Evolutionary conservation across 2,329 filamentous ascomycete genomes (phyloP), one percentile per base, ranked within the genome.

Genomic region (Colletotrichum godetiae): DNA sequence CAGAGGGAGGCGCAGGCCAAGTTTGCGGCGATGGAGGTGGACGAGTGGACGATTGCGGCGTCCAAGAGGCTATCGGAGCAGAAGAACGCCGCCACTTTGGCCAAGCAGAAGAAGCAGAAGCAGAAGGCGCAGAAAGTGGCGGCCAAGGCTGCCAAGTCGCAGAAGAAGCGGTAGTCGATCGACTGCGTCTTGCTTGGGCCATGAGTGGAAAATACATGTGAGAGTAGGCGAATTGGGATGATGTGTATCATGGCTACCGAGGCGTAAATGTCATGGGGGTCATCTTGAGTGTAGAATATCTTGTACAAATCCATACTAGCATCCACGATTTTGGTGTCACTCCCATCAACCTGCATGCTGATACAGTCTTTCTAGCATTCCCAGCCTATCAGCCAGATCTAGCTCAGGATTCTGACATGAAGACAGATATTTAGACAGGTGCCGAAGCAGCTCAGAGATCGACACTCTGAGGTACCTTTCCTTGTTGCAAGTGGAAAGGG

Each of bases 1-100:
- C 82, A 85, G 80, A 80, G 80, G 76, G 82, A 82, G 80, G 82
- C 83, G 33, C 80, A 78, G 73, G 76, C 73, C 73, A 81, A 77
- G 78, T 80, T 76, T 6, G 80, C 75, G 11, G 75, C 71, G 29
- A 70, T 68, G 67, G 74, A 78, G 53, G 61, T 76, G 57, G 77
- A 78, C 58, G 77, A 78, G 74, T 78, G 77, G 77, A 76, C 78
- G 12, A 72, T 74, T 31, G 75, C 73, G 35, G 77, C 77, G 42
- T 67, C 73, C 72, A 76, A 73, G 66, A 77, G 76, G 42, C 76
- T 79, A 6, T 80, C 81, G 75, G 75, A 76, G 66, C 79, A 78
- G 42, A 78, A 53, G 58, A 72, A 76, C 58, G 76, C 73, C 29
- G 77, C 77, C 15, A 75, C 77, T 12, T 77, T 80, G 75, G 75